Evolutionary conservation across 352 stramenopile species (phyloP).

Genomic region (Phytophthora europaea): DNA sequence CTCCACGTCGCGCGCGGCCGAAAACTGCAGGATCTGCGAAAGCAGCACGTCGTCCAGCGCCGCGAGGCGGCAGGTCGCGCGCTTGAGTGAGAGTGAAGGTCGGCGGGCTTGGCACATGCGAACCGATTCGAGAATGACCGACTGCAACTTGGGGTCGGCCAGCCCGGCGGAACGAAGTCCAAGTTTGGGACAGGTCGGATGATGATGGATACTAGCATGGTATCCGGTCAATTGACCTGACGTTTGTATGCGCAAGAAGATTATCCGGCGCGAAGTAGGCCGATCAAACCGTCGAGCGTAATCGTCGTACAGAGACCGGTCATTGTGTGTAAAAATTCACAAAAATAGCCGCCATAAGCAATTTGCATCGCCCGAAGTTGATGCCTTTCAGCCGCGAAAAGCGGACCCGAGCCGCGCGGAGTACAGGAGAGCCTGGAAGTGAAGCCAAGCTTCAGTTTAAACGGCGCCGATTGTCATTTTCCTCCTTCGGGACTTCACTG

Average conservation of each 20-base stretch:
- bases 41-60: slow-evolving; percentile 66
- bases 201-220: neutral
- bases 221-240: neutral
- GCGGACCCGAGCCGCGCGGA: neutral
- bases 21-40: slow-evolving; percentile 49
- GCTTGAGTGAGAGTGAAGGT: slow-evolving; percentile 20
- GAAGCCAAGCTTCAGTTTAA: too few relatives aligned
- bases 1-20: slow-evolving; percentile 62
- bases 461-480: too few relatives aligned
- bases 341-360: neutral
- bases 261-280: too few relatives aligned
- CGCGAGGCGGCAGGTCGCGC: slow-evolving; percentile 24
- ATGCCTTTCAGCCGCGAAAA: neutral
- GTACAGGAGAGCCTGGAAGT: too few relatives aligned
- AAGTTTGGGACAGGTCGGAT: neutral
- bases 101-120: slow-evolving; percentile 28
- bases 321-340: neutral
- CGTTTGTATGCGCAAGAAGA: too few relatives aligned
- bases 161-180: slow-evolving; percentile 13
- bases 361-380: neutral
- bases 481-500: too few relatives aligned
- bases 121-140: slow-evolving; percentile 33
- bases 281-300: neutral
- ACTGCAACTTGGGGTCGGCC: slow-evolving; percentile 6
- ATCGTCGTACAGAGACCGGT: neutral